Evolutionary conservation across 176 grass and related monocot genomes (phyloP).

Genomic region (Typha latifolia): DNA sequence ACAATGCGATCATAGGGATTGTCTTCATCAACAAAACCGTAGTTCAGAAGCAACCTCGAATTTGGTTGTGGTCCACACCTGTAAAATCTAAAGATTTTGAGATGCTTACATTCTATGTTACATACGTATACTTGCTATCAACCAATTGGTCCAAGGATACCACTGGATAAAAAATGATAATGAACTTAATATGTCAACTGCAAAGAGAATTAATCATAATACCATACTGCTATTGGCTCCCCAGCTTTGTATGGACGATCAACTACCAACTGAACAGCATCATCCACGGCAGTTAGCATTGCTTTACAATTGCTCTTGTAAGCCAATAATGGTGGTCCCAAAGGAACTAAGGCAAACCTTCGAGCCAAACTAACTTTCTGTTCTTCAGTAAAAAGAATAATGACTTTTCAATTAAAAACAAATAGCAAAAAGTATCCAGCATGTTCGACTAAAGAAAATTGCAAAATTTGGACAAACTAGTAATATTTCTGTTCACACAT

Average conservation of each 20-base stretch:
- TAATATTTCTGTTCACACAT: background rate
- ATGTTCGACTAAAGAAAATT: too few relatives aligned
- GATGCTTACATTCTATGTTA: constrained; percentile 14
- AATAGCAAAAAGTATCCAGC: background rate
- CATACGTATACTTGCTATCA: constrained; percentile 4
- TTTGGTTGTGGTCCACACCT: constrained; percentile 99
- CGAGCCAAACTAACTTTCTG: constrained; percentile 97
- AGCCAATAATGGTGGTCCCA: constrained; percentile 85
- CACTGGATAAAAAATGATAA: background rate
- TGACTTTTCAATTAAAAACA: background rate
- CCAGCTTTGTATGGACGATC: constrained; percentile 75
- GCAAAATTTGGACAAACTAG: background rate
- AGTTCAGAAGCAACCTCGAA: constrained; percentile 92
- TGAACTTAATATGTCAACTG: background rate
- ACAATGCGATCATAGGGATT: constrained; percentile 89
- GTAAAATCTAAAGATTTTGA: constrained; percentile 44
- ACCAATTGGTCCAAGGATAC: background rate
- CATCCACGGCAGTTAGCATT: constrained; percentile 76
- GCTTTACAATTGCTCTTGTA: constrained; percentile 99
- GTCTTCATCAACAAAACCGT: constrained; percentile 97
- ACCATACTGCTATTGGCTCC: constrained; percentile 92
- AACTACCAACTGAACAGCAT: constrained; percentile 77
- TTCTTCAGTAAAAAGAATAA: constrained; percentile 27
- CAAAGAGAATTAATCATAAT: constrained; percentile 35
- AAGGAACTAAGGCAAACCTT: constrained; percentile 87